Evolutionary conservation across 176 grass and related monocot species (phyloP).

Genomic region (Stipa capillata): DNA sequence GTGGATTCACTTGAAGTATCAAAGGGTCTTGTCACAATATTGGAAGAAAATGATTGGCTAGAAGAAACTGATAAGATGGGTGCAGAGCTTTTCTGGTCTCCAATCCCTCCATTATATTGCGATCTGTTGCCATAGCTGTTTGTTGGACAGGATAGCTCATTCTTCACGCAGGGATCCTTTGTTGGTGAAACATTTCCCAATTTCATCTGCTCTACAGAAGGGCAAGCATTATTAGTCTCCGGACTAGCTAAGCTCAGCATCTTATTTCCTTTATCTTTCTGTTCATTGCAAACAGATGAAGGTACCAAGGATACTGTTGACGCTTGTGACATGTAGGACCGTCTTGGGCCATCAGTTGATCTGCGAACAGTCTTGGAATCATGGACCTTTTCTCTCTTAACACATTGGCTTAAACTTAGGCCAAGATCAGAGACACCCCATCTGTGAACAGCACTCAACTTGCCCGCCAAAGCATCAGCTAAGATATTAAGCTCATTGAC

Average conservation of each 20-base stretch:
- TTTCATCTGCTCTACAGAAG: conserved; percentile 30
- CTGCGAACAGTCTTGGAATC: conserved; percentile 44
- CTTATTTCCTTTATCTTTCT: conserved; percentile 34
- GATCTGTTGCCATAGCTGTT: not conserved
- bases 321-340: conserved; percentile 37
- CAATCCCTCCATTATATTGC: conserved; percentile 24
- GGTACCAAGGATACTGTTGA: conserved; percentile 38
- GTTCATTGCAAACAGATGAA: not conserved
- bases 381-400: conserved; percentile 54
- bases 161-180: not conserved
- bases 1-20: conserved; percentile 18
- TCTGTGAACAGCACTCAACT: conserved; percentile 85
- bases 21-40: not conserved
- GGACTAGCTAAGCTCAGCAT: not conserved
- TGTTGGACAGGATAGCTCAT: conserved; percentile 6
- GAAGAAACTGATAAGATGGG: conserved; percentile 6
- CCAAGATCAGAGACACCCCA: conserved; percentile 83
- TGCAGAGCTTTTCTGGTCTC: conserved; percentile 12
- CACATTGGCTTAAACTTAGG: conserved; percentile 60
- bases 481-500: conserved; percentile 76
- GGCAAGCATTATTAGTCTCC: not conserved
- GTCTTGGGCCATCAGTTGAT: conserved; percentile 33
- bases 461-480: conserved; percentile 84
- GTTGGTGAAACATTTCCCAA: conserved; percentile 15
- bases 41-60: conserved; percentile 5